Conservation (phyloP, 2,329 filamentous ascomycete genomes). For the Fusarium buxicola region DNA sequence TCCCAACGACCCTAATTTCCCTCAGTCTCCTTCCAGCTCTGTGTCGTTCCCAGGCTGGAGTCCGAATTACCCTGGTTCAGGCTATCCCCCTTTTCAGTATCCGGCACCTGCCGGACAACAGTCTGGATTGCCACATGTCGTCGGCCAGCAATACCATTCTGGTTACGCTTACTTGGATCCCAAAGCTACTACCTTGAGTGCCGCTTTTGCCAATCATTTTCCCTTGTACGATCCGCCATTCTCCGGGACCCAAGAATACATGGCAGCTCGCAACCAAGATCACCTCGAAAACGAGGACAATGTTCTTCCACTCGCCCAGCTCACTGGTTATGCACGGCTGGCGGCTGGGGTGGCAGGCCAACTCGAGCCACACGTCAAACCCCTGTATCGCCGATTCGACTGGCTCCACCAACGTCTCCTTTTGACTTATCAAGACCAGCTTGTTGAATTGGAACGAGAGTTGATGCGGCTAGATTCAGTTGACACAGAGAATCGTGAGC, state of each 20-base stretch:
- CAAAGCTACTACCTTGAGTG: background rate
- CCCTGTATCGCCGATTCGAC: slow-evolving; percentile 87
- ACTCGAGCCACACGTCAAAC: slow-evolving; percentile 54
- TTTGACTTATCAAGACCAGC: slow-evolving; percentile 86
- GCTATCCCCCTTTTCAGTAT: slow-evolving; percentile 30
- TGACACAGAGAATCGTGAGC: slow-evolving; percentile 59
- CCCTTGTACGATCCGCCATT: slow-evolving; percentile 13
- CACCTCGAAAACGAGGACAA: slow-evolving; percentile 13
- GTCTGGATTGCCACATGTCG: background rate
- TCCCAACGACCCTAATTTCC: slow-evolving; percentile 14
- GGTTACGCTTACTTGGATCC: slow-evolving; percentile 16
- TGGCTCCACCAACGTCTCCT: slow-evolving; percentile 84
- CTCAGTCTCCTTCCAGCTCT: slow-evolving; percentile 23
- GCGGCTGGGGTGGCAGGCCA: slow-evolving; percentile 62
- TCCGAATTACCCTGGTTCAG: slow-evolving; percentile 19
- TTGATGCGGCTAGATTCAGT: slow-evolving; percentile 74
- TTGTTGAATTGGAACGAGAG: slow-evolving; percentile 83
- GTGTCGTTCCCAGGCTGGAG: slow-evolving; percentile 22
- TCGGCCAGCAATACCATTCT: slow-evolving; percentile 21
- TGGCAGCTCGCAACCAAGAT: slow-evolving; percentile 12
- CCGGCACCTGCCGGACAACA: slow-evolving; percentile 21
- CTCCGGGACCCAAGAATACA: slow-evolving; percentile 18
- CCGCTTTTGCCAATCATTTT: slow-evolving; percentile 5
- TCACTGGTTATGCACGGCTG: slow-evolving; percentile 71
- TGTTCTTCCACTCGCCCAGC: slow-evolving; percentile 57